Evolutionary conservation across 495 filamentous ascomycete genomes (phyloP).

Genomic region (Tuber calosporum): DNA sequence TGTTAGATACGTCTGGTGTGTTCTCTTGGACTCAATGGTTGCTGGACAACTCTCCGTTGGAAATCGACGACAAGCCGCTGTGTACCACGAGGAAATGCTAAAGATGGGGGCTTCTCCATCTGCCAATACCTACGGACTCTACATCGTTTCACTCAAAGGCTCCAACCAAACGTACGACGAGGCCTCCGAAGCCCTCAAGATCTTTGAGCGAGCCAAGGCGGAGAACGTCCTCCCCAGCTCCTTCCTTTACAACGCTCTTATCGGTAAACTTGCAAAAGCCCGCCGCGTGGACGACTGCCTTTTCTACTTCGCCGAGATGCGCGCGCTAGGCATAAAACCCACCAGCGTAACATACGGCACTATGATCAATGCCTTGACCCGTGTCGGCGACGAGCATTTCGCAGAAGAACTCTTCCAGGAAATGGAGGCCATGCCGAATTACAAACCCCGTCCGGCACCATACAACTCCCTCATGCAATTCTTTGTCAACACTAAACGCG

Average conservation of each 20-base stretch:
- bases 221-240: constrained; percentile 93
- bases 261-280: constrained; percentile 95
- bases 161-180: constrained; percentile 96
- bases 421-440: constrained; percentile 98
- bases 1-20: constrained; percentile 83
- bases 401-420: constrained; percentile 97
- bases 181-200: constrained; percentile 90
- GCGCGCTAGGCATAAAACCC: constrained; percentile 79
- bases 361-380: constrained; percentile 93
- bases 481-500: constrained; percentile 94
- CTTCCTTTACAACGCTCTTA: constrained; percentile 96
- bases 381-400: constrained; percentile 93
- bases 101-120: constrained; percentile 83
- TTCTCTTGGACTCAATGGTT: constrained; percentile 92
- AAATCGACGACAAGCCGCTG: constrained; percentile 65
- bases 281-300: constrained; percentile 96
- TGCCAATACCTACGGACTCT: constrained; percentile 94
- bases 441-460: constrained; percentile 91
- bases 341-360: constrained; percentile 98
- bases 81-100: constrained; percentile 77
- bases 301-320: constrained; percentile 97
- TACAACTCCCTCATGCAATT: constrained; percentile 99
- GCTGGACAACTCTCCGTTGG: constrained; percentile 82
- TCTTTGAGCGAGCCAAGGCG: constrained; percentile 86
- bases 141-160: constrained; percentile 95